These are phyloP conservation scores for Barbarea vulgaris DNA, from an alignment of 345 rosid species.

Conservation along the genomic window DNA sequence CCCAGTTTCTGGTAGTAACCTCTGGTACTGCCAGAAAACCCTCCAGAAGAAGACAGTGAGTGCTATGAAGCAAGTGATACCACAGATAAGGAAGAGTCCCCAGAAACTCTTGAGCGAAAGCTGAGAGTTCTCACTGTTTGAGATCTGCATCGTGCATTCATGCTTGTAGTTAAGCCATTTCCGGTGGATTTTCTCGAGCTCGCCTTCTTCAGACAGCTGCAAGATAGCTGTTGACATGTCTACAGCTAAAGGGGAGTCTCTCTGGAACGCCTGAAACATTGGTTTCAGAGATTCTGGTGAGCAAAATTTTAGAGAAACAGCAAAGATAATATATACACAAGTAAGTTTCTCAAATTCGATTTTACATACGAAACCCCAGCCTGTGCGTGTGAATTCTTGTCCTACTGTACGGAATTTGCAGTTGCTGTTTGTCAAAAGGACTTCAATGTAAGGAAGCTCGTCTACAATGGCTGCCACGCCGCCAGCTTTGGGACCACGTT, in stretches of 20 bases:
- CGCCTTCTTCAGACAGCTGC: slow-evolving; percentile 90
- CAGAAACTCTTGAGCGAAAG: slow-evolving; percentile 87
- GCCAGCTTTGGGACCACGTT: slow-evolving; percentile 64
- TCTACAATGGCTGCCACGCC: slow-evolving; percentile 97
- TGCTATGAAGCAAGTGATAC: slow-evolving; percentile 65
- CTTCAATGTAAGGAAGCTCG: slow-evolving; percentile 88
- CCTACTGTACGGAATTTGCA: slow-evolving; percentile 84
- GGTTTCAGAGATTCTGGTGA: slow-evolving; percentile 3
- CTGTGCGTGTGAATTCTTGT: slow-evolving; percentile 95
- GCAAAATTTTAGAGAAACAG: neutral
- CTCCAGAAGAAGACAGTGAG: slow-evolving; percentile 62
- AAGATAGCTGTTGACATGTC: slow-evolving; percentile 92
- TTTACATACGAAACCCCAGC: slow-evolving; percentile 97
- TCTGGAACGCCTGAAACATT: slow-evolving; percentile 76
- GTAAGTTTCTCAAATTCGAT: neutral
- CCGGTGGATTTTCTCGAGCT: slow-evolving; percentile 75
- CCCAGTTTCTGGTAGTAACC: slow-evolving; percentile 47
- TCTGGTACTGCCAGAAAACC: slow-evolving; percentile 64
- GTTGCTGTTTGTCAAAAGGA: slow-evolving; percentile 65
- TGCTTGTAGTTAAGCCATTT: slow-evolving; percentile 67
- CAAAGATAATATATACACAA: neutral
- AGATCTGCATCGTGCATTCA: slow-evolving; percentile 57
- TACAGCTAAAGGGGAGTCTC: slow-evolving; percentile 91
- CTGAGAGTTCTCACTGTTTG: slow-evolving; percentile 46
- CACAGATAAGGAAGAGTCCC: slow-evolving; percentile 95